Evolutionary conservation across 306 rosid genomes (phyloP).

Genomic region (Datisca glomerata): DNA sequence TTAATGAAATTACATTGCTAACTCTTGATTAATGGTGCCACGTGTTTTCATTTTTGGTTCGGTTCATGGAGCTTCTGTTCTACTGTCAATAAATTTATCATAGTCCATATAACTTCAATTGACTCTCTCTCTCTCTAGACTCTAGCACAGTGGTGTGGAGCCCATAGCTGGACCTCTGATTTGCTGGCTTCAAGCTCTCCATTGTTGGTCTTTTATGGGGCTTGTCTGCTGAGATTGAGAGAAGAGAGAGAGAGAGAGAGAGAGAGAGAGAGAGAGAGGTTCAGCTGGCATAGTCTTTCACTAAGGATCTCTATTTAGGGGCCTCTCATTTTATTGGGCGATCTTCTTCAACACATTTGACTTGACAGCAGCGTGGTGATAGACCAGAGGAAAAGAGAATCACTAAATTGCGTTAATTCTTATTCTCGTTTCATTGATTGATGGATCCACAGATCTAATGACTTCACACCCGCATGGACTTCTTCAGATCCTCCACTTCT

Average conservation of each 20-base stretch:
- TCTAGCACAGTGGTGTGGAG: slow-evolving; percentile 40
- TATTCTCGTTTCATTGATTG: slow-evolving; percentile 15
- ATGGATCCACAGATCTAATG: slow-evolving; percentile 73
- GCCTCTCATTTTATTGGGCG: slow-evolving; percentile 11
- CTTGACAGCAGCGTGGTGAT: slow-evolving; percentile 8
- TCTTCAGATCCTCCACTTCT: slow-evolving; percentile 28
- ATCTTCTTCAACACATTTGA: slow-evolving; percentile 22
- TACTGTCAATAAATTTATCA: slow-evolving; percentile 10
- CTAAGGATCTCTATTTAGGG: slow-evolving; percentile 14
- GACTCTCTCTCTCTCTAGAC: slow-evolving; percentile 19
- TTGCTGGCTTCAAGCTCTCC: slow-evolving; percentile 86
- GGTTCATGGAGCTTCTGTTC: slow-evolving; percentile 14
- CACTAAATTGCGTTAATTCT: slow-evolving; percentile 15
- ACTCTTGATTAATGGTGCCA: too few species aligned
- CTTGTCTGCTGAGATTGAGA: slow-evolving; percentile 37
- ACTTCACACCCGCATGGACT: slow-evolving; percentile 12
- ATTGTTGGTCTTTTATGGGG: slow-evolving; percentile 59
- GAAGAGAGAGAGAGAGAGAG: not conserved
- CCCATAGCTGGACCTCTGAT: slow-evolving; percentile 70
- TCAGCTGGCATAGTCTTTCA: slow-evolving; percentile 27
- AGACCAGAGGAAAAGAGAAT: not conserved
- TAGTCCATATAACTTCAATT: slow-evolving; percentile 23
- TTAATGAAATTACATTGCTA: too few species aligned
- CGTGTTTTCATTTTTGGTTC: slow-evolving; percentile 29
- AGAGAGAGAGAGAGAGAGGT: slow-evolving; percentile 3